Percentiles rank a stretch among this genome's conserved stretches.
These are phyloP conservation scores for Hypsizygus marmoreus DNA, from an alignment of 768 basidiomycete species.

Conservation along the genomic window DNA sequence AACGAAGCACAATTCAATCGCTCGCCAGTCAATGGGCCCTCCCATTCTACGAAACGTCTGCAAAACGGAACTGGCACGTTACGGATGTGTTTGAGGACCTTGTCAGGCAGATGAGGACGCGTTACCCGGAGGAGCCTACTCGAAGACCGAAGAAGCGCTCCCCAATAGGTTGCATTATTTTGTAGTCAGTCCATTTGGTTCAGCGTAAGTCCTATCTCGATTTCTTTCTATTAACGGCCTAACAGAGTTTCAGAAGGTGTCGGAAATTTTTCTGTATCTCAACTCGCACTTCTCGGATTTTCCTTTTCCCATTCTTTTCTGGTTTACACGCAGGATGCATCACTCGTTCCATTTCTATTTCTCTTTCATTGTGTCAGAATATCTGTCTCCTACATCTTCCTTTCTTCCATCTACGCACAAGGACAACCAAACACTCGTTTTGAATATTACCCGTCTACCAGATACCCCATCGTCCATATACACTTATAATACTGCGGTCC, in stretches of 20 bases:
- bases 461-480: conserved; percentile 17
- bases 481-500: conserved; percentile 15
- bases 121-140: conserved; percentile 55
- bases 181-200: conserved; percentile 38
- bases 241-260: no score
- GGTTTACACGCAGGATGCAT: neutral
- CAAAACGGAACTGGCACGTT: conserved; percentile 82
- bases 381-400: neutral
- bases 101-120: conserved; percentile 69
- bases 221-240: no score
- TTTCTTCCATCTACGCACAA: conserved; percentile 14
- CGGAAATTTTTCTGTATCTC: no score
- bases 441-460: conserved; percentile 19
- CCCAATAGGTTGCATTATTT: conserved; percentile 46
- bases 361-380: neutral
- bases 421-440: conserved; percentile 15
- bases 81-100: conserved; percentile 78
- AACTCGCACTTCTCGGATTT: no score
- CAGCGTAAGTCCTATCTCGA: conserved; percentile 4
- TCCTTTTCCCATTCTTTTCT: conserved; percentile 4
- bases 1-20: conserved; percentile 59
- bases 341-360: conserved; percentile 1
- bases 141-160: conserved; percentile 37
- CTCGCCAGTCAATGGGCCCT: conserved; percentile 67
- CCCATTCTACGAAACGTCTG: conserved; percentile 88